These are phyloP conservation scores for Basidiobolus meristosporus DNA, from an alignment of 371 early-diverging fungal species.

Conservation along the genomic window DNA sequence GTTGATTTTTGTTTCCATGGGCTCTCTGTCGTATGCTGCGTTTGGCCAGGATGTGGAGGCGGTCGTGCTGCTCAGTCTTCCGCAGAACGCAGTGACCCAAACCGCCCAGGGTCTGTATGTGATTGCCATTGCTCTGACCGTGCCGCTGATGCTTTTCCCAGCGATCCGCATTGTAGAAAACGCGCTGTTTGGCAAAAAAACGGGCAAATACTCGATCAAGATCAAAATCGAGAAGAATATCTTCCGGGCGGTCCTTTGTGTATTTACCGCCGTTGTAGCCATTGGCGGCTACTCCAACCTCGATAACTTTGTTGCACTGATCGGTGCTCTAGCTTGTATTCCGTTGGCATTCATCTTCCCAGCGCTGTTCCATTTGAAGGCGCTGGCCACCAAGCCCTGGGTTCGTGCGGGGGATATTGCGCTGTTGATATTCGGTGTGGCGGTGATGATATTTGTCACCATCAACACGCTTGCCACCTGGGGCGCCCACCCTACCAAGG, in stretches of 20 bases:
- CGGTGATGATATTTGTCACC: conserved; percentile 58
- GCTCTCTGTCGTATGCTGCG: conserved; percentile 53
- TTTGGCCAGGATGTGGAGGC: conserved; percentile 65
- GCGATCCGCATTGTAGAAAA: conserved; percentile 73
- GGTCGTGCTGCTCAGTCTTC: conserved; percentile 59
- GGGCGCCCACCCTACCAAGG: conserved; percentile 7
- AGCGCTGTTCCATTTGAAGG: conserved; percentile 58
- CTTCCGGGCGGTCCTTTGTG: conserved; percentile 41
- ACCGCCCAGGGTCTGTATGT: conserved; percentile 56
- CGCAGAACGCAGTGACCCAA: conserved; percentile 32
- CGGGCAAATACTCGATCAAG: conserved; percentile 34
- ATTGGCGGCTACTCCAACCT: conserved; percentile 51
- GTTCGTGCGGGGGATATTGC: conserved; percentile 27
- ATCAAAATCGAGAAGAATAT: conserved; percentile 83
- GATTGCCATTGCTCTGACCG: conserved; percentile 64
- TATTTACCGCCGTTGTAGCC: conserved; percentile 42
- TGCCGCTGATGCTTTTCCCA: conserved; percentile 69
- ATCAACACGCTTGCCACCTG: conserved; percentile 46
- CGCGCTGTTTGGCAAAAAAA: conserved; percentile 27
- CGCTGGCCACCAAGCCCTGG: conserved; percentile 15
- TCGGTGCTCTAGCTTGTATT: conserved; percentile 57
- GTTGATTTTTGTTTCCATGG: conserved; percentile 45
- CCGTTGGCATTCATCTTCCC: conserved; percentile 67
- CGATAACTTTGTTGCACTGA: conserved; percentile 70
- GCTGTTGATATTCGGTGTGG: conserved; percentile 42